Percentiles rank a stretch among this genome's conserved stretches.
Evolutionary conservation across 2,329 filamentous ascomycete species (phyloP).

Genomic region (Alternaria viburni): DNA sequence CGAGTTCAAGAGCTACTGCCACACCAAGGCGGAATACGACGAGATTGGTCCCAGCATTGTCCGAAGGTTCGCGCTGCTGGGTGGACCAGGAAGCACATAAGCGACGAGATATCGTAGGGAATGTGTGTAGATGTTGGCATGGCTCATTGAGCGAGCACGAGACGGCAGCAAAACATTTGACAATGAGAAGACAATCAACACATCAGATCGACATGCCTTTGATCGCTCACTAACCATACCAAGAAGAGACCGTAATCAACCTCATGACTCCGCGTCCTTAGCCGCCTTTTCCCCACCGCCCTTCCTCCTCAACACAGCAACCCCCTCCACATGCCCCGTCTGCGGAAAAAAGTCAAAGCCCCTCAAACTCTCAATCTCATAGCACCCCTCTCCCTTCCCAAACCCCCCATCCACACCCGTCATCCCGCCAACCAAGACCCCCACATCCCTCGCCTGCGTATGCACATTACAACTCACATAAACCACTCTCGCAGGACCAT

Average conservation of each 20-base stretch:
- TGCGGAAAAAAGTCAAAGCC: constrained; percentile 99
- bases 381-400: constrained; percentile 56
- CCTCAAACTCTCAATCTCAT: constrained; percentile 86
- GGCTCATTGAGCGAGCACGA: constrained; percentile 20
- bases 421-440: constrained; percentile 78
- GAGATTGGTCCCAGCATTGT: constrained; percentile 97
- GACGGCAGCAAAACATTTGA: constrained; percentile 22
- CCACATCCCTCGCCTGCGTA: constrained; percentile 93
- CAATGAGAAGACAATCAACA: constrained; percentile 15
- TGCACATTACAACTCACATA: constrained; percentile 99
- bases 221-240: background rate
- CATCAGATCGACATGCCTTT: background rate
- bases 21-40: constrained; percentile 77
- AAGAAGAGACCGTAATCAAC: background rate
- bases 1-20: constrained; percentile 98
- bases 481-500: constrained; percentile 78
- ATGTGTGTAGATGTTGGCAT: constrained; percentile 8
- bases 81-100: constrained; percentile 83
- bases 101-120: background rate
- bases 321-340: constrained; percentile 71
- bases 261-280: background rate
- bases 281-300: background rate
- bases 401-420: constrained; percentile 47
- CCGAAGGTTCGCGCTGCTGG: constrained; percentile 88
- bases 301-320: constrained; percentile 63